These are phyloP conservation scores for Coprinellus aureogranulatus DNA, from an alignment of 768 basidiomycete genomes.

Conservation along the genomic window DNA sequence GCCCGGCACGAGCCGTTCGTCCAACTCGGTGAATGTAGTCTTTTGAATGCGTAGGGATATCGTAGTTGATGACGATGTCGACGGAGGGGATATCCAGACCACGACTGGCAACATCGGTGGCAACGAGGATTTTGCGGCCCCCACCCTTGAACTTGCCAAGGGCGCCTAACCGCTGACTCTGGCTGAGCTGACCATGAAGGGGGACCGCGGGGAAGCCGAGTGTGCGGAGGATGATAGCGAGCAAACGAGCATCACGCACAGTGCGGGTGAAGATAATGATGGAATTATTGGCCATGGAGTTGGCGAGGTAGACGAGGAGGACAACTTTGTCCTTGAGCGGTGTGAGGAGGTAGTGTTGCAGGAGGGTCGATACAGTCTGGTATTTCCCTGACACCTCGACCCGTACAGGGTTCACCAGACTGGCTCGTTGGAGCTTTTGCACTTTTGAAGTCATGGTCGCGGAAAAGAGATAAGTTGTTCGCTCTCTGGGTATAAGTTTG, in stretches of 20 bases:
- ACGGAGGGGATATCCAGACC: constrained; percentile 96
- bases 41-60: constrained; percentile 96
- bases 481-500: constrained; percentile 89
- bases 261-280: constrained; percentile 97
- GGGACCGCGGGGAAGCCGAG: constrained; percentile 95
- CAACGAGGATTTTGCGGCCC: constrained; percentile 85
- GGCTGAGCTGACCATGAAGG: constrained; percentile 90
- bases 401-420: constrained; percentile 87
- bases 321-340: constrained; percentile 91
- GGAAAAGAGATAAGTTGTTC: constrained; percentile 94
- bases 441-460: constrained; percentile 99
- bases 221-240: constrained; percentile 85
- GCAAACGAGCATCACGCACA: constrained; percentile 87
- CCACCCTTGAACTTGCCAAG: constrained; percentile 95
- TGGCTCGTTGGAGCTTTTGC: constrained; percentile 91
- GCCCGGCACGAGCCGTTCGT: constrained; percentile 95
- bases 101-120: constrained; percentile 94
- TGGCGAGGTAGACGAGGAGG: constrained; percentile 84
- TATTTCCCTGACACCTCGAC: constrained; percentile 97
- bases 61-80: constrained; percentile 96
- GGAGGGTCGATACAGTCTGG: constrained; percentile 90
- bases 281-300: constrained; percentile 85
- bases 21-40: constrained; percentile 99
- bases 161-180: constrained; percentile 90
- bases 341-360: constrained; percentile 95